These are phyloP conservation scores for Hericium erinaceus DNA, from an alignment of 768 basidiomycete genomes.

Conservation along the genomic window DNA sequence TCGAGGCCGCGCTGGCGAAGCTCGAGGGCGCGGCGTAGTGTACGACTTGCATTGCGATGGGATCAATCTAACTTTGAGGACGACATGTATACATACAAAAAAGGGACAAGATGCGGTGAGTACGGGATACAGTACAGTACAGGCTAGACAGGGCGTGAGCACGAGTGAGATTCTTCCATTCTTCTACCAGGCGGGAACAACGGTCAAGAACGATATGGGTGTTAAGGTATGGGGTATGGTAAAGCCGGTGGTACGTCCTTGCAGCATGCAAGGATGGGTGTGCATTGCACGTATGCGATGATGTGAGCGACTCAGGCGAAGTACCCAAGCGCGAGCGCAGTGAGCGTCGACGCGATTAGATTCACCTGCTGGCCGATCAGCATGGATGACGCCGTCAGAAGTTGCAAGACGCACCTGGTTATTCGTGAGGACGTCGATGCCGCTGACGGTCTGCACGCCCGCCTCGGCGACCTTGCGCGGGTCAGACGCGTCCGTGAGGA, in stretches of 20 bases:
- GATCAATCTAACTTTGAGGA: too few relatives aligned
- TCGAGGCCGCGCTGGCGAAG: not conserved
- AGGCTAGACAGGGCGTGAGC: too few relatives aligned
- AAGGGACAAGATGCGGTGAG: not conserved
- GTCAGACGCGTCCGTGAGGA: conserved; percentile 48
- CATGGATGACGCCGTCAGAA: not conserved
- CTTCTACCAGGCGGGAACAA: not conserved
- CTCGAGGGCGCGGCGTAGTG: not conserved
- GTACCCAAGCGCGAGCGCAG: conserved; percentile 11
- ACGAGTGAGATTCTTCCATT: too few relatives aligned
- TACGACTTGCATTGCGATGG: too few relatives aligned
- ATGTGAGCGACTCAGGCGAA: conserved; percentile 3
- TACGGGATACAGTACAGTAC: not conserved
- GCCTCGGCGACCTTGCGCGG: conserved; percentile 15
- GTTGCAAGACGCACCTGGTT: conserved; percentile 49
- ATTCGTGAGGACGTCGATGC: conserved; percentile 67
- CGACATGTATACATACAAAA: too few relatives aligned
- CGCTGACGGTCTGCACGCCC: conserved; percentile 50
- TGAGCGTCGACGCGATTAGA: conserved; percentile 13
- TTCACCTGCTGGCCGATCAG: conserved; percentile 6
- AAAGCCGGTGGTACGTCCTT: too few relatives aligned
- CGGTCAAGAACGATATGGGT: not conserved
- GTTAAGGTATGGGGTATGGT: not conserved
- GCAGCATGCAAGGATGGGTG: too few relatives aligned
- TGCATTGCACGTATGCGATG: not conserved